Evolutionary conservation across 352 stramenopile species (phyloP).

Genomic region (Phytopythium cucurbitacearum): DNA sequence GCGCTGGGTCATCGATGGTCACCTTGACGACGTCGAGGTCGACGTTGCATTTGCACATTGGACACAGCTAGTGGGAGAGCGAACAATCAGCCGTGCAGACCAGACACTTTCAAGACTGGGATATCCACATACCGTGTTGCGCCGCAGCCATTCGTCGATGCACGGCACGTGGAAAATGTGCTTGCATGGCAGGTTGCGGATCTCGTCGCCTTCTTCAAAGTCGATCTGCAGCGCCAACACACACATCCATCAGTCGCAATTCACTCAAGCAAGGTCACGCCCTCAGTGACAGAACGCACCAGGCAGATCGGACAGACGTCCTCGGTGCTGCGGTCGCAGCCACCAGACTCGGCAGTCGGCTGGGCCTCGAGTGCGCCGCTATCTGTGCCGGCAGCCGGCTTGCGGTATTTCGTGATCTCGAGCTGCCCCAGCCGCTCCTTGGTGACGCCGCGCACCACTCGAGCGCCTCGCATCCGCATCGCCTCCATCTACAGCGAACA

Average conservation of each 20-base stretch:
- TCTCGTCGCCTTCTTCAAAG: slow-evolving; percentile 71
- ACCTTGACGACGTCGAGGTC: slow-evolving; percentile 50
- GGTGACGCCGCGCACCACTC: slow-evolving; percentile 46
- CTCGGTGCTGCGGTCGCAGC: slow-evolving; percentile 23
- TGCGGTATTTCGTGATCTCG: slow-evolving; percentile 58
- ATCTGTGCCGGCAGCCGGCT: background rate
- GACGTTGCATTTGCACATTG: slow-evolving; percentile 81
- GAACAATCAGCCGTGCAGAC: background rate
- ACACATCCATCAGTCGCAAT: slow-evolving; percentile 7
- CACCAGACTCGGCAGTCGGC: background rate
- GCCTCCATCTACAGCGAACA: slow-evolving; percentile 33
- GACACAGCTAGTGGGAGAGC: slow-evolving; percentile 39
- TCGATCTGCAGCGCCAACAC: slow-evolving; percentile 35
- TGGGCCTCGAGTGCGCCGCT: background rate
- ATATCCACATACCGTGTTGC: slow-evolving; percentile 66
- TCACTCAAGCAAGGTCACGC: background rate
- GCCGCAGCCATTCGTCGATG: slow-evolving; percentile 86
- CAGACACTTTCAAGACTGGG: slow-evolving; percentile 5
- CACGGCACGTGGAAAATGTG: slow-evolving; percentile 89
- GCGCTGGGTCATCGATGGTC: slow-evolving; percentile 16
- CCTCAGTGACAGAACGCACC: slow-evolving; percentile 19
- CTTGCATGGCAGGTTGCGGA: slow-evolving; percentile 75
- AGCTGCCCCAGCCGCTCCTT: slow-evolving; percentile 61
- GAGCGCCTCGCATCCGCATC: slow-evolving; percentile 35
- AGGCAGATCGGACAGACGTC: slow-evolving; percentile 73